Evolutionary conservation across 371 early-diverging fungal genomes (phyloP), one percentile per base, ranked within the genome.

Genomic region (Lichtheimia corymbifera): DNA sequence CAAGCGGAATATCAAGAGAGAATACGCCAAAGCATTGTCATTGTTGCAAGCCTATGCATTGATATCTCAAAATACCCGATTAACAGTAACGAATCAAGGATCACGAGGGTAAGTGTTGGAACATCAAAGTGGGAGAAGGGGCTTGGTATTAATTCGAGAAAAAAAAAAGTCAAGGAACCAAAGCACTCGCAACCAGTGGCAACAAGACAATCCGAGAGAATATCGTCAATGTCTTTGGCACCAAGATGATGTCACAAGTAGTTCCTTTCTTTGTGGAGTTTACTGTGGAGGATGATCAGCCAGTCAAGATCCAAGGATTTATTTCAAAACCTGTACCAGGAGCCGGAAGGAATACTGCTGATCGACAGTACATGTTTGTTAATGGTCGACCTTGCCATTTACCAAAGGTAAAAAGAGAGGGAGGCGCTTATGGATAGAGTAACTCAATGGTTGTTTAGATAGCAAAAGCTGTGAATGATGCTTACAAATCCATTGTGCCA

Each of bases 21-120:
- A 98, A 67, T 92, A 88, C 60, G 70, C 81, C 1, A 90, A 91
- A 57, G 88, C 93, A 27, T 65, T 97, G 20, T 82, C 83, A 2
- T 65, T 94, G n/a, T 62, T 97, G 20, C 94, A 99, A 70, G 88
- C 90, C 3, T 98, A 97, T 64, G 93, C 92, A 0, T 71, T 97
- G 12, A 87, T 93, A 17, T 76, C 83, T 17, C 73, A 76, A 18
- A 76, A 80, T 13, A 85, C 91, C n/a, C 82, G 89, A 28, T 74
- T 98, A 12, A 74, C 80, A 1, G 77, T 86, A 14, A 67, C 71
- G n/a, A 91, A 91, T 74, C 90, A 90, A 60, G 55, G 73, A 3
- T 72, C 77, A 2, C 88, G 90, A 62, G 84, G 88, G 86, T 89
- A 80, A 6, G 15, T 3, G 2, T n/a, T 35, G 14, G 20, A 7